phyloP scores from a whole-genome alignment of 202 grass and related monocot species.

The Brachypodium distachyon region DNA sequence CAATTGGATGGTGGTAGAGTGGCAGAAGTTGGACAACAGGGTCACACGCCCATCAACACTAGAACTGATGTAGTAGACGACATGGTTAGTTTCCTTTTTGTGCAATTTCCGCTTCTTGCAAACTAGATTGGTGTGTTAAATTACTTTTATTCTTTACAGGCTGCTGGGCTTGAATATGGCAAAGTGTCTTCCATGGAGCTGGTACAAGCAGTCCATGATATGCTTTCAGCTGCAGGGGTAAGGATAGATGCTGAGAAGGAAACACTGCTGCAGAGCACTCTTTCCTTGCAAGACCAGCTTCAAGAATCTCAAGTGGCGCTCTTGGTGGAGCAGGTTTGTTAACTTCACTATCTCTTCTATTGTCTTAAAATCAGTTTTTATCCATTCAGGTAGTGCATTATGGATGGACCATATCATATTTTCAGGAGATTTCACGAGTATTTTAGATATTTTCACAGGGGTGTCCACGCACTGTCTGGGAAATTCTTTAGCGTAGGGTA shows the following conservation, averaged over 20 bases:
- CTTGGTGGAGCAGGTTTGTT: constrained; percentile 84
- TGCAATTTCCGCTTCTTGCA: constrained; percentile 6
- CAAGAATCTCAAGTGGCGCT: constrained; percentile 97
- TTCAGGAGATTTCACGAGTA: not conserved
- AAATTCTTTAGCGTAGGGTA: not conserved
- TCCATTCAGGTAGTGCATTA: too few species aligned
- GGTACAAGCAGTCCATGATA: constrained; percentile 89
- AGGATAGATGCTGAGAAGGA: constrained; percentile 91
- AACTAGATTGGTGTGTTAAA: not conserved
- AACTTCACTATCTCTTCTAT: not conserved
- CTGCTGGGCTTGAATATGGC: constrained; percentile 53
- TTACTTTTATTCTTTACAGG: constrained; percentile 36
- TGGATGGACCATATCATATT: too few species aligned
- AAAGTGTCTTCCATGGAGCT: constrained; percentile 81
- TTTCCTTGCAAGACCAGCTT: constrained; percentile 83
- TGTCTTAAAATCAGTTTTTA: constrained; percentile 2
- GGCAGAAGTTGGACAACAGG: constrained; percentile 17
- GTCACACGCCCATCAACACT: constrained; percentile 20
- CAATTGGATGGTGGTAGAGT: constrained; percentile 21
- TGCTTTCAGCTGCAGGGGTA: constrained; percentile 81
- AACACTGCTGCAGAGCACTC: constrained; percentile 69
- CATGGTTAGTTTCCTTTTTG: constrained; percentile 19
- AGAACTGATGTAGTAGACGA: constrained; percentile 6
- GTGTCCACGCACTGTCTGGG: not conserved
- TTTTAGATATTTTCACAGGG: not conserved